Evolutionary conservation across 164 flowering plant genomes (phyloP).

Genomic region (grape (Vitis vinifera)): ASM3070453v1 NC_081821.1:10568001-10568500

Average conservation of each 20-base stretch:
- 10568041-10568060: too few relatives aligned
- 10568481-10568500: conserved; percentile 43
- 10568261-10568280: background rate
- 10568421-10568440: conserved; percentile 33
- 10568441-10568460: conserved; percentile 51
- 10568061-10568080: too few relatives aligned
- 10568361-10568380: conserved; percentile 23
- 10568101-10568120: too few relatives aligned
- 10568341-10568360: conserved; percentile 21
- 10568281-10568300: background rate
- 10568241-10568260: background rate
- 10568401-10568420: conserved; percentile 14
- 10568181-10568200: background rate
- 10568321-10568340: background rate
- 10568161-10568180: too few relatives aligned
- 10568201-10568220: background rate
- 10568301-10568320: background rate
- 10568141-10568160: too few relatives aligned
- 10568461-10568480: conserved; percentile 35
- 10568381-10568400: conserved; percentile 40
- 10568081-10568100: too few relatives aligned
- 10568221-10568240: background rate
- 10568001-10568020: too few relatives aligned
- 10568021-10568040: too few relatives aligned
- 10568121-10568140: too few relatives aligned